These are phyloP conservation scores for Eimeria necatrix DNA, from an alignment of 169 alveolate species.

Conservation along the genomic window DNA sequence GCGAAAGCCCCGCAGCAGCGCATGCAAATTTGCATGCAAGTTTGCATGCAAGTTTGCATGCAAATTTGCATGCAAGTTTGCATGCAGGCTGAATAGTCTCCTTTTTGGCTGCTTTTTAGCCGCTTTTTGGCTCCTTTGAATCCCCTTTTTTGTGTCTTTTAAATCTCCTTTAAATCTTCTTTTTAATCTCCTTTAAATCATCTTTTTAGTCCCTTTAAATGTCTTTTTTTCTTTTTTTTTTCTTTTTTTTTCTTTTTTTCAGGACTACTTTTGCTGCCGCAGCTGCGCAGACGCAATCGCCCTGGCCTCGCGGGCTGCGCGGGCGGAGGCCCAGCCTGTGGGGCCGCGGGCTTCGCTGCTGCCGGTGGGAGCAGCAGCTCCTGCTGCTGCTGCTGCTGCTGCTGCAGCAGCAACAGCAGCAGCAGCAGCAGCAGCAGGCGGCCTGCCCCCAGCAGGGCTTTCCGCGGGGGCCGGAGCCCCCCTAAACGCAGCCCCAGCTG, in stretches of 20 bases:
- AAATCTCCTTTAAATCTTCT: too few species aligned
- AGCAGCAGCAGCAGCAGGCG: constrained; percentile 15
- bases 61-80: too few species aligned
- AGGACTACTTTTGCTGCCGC: constrained; percentile 53
- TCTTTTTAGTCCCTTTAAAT: too few species aligned
- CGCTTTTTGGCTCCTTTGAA: too few species aligned
- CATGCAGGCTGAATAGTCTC: too few species aligned
- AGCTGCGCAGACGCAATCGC: constrained; percentile 33
- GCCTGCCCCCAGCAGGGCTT: too few species aligned
- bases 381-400: constrained; percentile 62
- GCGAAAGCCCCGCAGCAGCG: background rate
- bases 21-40: too few species aligned
- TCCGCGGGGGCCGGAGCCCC: background rate
- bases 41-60: too few species aligned
- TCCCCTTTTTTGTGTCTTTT: too few species aligned
- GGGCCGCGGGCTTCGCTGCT: background rate
- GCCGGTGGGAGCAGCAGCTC: background rate
- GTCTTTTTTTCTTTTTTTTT: background rate
- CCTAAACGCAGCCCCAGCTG: background rate
- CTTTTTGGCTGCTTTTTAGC: too few species aligned
- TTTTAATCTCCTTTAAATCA: too few species aligned
- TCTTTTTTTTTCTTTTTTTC: background rate
- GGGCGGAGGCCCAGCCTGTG: constrained; percentile 29
- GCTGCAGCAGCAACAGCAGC: background rate
- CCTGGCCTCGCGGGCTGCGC: constrained; percentile 21